Evolutionary conservation across 176 grass and related monocot genomes (phyloP), one percentile per base, ranked within the genome.

Genomic region (Avena insularis): DNA sequence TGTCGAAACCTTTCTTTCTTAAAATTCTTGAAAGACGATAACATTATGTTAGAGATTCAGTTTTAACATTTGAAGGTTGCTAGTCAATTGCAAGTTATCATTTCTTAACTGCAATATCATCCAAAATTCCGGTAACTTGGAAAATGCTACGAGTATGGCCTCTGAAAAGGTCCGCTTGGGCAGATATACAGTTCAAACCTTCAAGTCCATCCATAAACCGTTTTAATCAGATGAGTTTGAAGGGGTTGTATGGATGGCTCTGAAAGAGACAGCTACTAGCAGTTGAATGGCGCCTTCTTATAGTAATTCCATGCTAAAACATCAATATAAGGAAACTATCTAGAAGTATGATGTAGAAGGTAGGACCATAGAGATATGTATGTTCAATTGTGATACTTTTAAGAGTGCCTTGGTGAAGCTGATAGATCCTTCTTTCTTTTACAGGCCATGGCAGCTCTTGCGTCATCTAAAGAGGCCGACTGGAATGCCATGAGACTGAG

Each of bases 401-500:
- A 79, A 72, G 33, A 49, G 64, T 71, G 12, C 38, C 64, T 55
- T 14, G 45, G 27, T 59, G 8, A 46, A 29, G 55, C 50, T 77
- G 23, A 79, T 54, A 79, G 72, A 70, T 57, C n/a, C 54, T 75
- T 83, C 12, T 55, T 75, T 86, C 25, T 67, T 79, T 16, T 88
- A 70, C 88, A 99, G 97, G 97, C 97, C 59, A 99, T 99, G 97
- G 94, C 97, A 81, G 92, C 94, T 89, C 97, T 99, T 89, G 92
- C 97, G 81, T 96, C 97, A 81, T 94, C 94, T 29, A 94, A 99
- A 67, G 97, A 94, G 59, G 94, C 94, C 20, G 97, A 99, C 62
- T 93, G 82, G 92, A 88, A 99, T 70, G 94, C 94, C 4, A 94
- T 94, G 94, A 94, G 89, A 81, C 12, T 96, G 48, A 93, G 97